Base-by-base conservation (phyloP, 257 asterid species). In the Ilex aquifolium region DNA sequence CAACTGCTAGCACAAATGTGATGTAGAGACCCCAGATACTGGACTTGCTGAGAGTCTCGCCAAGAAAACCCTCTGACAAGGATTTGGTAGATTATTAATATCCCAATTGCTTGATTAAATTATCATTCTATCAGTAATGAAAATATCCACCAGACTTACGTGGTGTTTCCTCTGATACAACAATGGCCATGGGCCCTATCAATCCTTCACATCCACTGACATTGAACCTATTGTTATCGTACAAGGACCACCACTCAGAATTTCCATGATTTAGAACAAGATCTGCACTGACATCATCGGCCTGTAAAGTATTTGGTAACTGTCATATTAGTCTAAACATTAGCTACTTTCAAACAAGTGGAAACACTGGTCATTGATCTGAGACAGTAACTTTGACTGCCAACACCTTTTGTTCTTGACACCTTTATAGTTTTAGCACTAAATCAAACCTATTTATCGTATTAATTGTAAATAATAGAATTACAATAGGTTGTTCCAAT, bases 1-100 rank as follows among this genome's bases (percentile, higher is more conserved):
- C 99, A 61, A 93, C 99, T 30, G 99, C 99, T n/a, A 90, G 87
- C 61, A 90, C 99, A 64, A 93, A 93, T 56, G 99, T 93, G 72
- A 93, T 93, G 82, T 93, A 93, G 61, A 93, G 92, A 60, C 99
- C 96, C 99, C 99, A 93, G 42, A 90, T 93, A 60, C 96, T 90
- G 87, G 87, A 93, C 71, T 93, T 93, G 97, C 99, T 93, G 32
- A 93, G 99, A 3, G 96, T 93, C 61, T 90, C 99, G 14, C 99
- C 99, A 48, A 93, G 99, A 79, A 93, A 75, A 49, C 99, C 99
- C 84, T 90, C 99, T 93, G 90, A 7, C 64, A 85, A n/a, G 53
- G 15, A 56, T 53, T 62, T 31, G 62, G 61, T n/a, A 31, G 46
- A 65, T 58, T 64, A 63, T 61, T 30, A 73, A 17, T 62, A 74